Evolutionary conservation across 805 yeast genomes (phyloP), one percentile per base, ranked within the genome.

Genomic region (Scheffersomyces stipitis): DNA sequence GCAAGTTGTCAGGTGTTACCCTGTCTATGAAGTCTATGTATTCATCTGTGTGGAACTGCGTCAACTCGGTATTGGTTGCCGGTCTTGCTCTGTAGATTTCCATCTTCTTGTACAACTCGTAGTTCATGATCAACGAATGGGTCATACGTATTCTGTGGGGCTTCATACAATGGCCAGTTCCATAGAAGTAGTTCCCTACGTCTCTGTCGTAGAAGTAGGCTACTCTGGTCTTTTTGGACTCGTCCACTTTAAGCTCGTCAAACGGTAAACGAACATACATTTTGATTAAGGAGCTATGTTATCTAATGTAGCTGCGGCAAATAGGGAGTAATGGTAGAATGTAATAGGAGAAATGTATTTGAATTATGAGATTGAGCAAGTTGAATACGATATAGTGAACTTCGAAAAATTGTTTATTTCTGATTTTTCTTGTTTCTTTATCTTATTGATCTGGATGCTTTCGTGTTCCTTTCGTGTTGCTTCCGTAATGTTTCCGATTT

Each of bases 61-160:
- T 51, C 52, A 55, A 48, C 28, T 55, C 60, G 38, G 43, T 46
- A 40, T 52, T 54, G 28, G 57, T 49, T 23, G 60, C 60, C 2
- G 60, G 60, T 36, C 52, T 51, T 24, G 60, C 60, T 30, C 60
- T 43, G 43, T 55, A 55, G 26, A 55, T 54, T 36, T 55, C 60
- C 60, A 55, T 55, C 30, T 52, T 50, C 39, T 55, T 53, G 45
- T 55, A 52, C 37, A 55, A 52, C 22, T 54, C 60, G 31, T 55
- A 55, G 49, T 55, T 55, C 60, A 55, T 55, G 38, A 55, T 54
- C 24, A 55, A 50, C 36, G 55, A 49, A 36, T 55, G 60, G 15
- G 60, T 55, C 60, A 55, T 55, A 43, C 60, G 48, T 41, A 55
- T 55, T 4, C 60, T 46, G 36, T 55, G 60, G 4, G 60, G 60